Evolutionary conservation across 2,329 filamentous ascomycete genomes (phyloP).

Genomic region (Ophiostoma perfectum): DNA sequence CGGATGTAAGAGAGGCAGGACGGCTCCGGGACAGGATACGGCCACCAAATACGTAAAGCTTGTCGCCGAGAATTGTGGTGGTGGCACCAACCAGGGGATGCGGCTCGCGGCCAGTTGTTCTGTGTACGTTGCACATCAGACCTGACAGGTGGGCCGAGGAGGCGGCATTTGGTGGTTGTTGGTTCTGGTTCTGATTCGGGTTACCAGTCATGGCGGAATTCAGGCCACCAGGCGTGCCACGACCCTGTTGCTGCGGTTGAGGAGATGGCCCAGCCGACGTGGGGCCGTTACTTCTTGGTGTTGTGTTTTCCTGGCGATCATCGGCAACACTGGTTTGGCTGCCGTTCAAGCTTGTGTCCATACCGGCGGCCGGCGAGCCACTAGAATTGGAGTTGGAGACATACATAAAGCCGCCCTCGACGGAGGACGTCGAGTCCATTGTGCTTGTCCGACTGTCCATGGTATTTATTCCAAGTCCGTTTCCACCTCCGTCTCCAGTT

Average conservation of each 20-base stretch:
- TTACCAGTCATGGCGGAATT: slow-evolving; percentile 33
- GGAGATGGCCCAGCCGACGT: slow-evolving; percentile 55
- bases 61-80: slow-evolving; percentile 90
- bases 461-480: slow-evolving; percentile 14
- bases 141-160: slow-evolving; percentile 58
- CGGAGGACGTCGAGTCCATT: slow-evolving; percentile 45
- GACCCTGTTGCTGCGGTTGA: slow-evolving; percentile 35
- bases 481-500: neutral
- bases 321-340: slow-evolving; percentile 47
- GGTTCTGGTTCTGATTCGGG: slow-evolving; percentile 31
- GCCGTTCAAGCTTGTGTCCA: slow-evolving; percentile 39
- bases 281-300: slow-evolving; percentile 49
- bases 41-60: slow-evolving; percentile 93
- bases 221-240: slow-evolving; percentile 35
- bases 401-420: slow-evolving; percentile 32
- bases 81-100: slow-evolving; percentile 90
- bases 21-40: slow-evolving; percentile 77
- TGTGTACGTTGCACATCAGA: slow-evolving; percentile 65
- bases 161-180: slow-evolving; percentile 29
- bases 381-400: neutral
- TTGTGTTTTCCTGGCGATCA: slow-evolving; percentile 44
- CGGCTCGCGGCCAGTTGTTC: slow-evolving; percentile 87
- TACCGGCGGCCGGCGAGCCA: slow-evolving; percentile 22
- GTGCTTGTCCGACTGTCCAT: slow-evolving; percentile 42
- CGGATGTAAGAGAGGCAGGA: slow-evolving; percentile 74